These are phyloP conservation scores for Penicillium sp. DNA, from an alignment of 2,329 filamentous ascomycete species.

Conservation along the genomic window DNA sequence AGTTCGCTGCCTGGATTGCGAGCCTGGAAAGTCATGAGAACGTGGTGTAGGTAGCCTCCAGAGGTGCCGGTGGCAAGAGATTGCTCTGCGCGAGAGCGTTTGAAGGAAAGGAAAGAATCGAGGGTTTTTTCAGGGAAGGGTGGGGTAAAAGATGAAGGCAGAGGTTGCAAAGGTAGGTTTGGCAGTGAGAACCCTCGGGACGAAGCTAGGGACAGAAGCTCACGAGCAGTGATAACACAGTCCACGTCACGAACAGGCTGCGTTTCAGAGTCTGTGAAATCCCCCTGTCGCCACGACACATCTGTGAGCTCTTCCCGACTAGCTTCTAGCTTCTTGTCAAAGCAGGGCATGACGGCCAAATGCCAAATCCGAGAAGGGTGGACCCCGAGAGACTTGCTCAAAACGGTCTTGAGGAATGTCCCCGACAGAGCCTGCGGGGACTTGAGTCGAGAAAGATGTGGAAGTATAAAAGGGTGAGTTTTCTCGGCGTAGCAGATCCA, in stretches of 20 bases:
- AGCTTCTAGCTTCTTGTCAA: constrained; percentile 98
- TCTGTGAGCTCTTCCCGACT: constrained; percentile 90
- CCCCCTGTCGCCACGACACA: constrained; percentile 59
- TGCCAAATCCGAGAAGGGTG: constrained; percentile 85
- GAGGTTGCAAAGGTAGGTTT: constrained; percentile 60
- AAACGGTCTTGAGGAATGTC: constrained; percentile 81
- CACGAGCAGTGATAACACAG: constrained; percentile 95
- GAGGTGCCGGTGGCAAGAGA: constrained; percentile 69
- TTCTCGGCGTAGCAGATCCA: constrained; percentile 99
- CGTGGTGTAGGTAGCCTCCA: constrained; percentile 84
- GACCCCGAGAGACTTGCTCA: constrained; percentile 71
- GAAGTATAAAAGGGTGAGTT: constrained; percentile 89
- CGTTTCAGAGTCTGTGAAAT: constrained; percentile 39
- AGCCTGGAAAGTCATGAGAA: constrained; percentile 72
- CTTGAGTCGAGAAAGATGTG: constrained; percentile 86
- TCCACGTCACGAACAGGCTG: constrained; percentile 78
- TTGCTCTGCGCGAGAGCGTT: constrained; percentile 39
- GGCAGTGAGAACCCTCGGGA: constrained; percentile 77
- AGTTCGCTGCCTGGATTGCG: constrained; percentile 71
- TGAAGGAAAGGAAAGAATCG: constrained; percentile 71
- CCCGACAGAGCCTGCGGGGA: constrained; percentile 91
- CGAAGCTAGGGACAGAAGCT: constrained; percentile 84
- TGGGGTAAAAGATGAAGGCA: constrained; percentile 48
- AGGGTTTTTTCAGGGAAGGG: constrained; percentile 73
- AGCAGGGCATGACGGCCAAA: constrained; percentile 94